Percentiles rank a stretch among this genome's conserved stretches.
phyloP scores from a whole-genome alignment of 371 early-diverging fungal genomes.

The Mucor velutinosus region DNA sequence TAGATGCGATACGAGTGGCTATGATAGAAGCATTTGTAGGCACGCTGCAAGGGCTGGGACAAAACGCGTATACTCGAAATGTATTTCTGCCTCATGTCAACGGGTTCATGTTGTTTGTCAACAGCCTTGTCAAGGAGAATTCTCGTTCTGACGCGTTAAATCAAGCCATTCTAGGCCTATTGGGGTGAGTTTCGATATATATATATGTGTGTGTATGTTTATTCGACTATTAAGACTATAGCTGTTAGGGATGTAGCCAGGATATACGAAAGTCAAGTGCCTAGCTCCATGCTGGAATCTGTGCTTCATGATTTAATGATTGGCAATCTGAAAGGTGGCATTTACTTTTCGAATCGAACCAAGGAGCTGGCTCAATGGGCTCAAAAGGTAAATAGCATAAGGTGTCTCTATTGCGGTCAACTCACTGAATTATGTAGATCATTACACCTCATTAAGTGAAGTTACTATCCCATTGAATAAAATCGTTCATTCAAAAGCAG shows the following conservation, averaged over 20 bases:
- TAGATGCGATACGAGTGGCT: not conserved
- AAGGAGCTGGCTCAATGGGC: not conserved
- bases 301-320: not conserved
- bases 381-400: not conserved
- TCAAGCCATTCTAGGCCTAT: not conserved
- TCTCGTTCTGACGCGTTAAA: not conserved
- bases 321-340: not conserved
- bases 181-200: not conserved
- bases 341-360: not conserved
- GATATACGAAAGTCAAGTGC: not conserved
- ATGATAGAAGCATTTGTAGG: not conserved
- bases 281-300: not conserved
- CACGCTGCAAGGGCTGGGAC: not conserved
- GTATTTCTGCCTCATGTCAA: not conserved
- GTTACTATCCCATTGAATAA: not conserved
- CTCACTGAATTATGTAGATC: not conserved
- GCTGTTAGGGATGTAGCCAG: not conserved
- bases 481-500: not conserved
- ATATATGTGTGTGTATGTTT: not conserved
- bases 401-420: not conserved
- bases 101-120: not conserved
- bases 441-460: not conserved
- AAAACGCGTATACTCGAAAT: not conserved
- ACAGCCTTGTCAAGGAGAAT: not conserved
- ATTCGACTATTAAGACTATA: not conserved